Evolutionary conservation across 768 basidiomycete species (phyloP), one percentile per base, ranked within the genome.

Genomic region (Lactarius deliciosus): DNA sequence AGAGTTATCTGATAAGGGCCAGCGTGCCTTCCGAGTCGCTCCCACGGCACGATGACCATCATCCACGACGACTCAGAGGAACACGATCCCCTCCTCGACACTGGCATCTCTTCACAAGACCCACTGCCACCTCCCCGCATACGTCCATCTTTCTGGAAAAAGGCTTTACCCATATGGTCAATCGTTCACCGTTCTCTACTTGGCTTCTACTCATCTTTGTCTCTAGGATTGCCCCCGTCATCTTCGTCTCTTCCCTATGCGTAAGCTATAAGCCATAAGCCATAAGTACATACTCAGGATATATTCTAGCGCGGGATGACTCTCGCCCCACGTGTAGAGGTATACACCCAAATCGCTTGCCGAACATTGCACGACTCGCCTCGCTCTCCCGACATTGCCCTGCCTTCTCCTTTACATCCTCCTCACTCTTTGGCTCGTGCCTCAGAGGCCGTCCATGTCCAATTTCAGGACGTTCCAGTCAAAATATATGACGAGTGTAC

Each of bases 301-400:
- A 13, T 22, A 15, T 36, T 36, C 6, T 53, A 70, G 69, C 69
- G 68, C 13, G 69, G 69, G 16, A 70, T 70, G 67, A 70, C 69
- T 15, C 60, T 70, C 5, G 69, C 69, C 25, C 70, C 70, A 22
- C 70, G 70, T 45, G 64, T 71, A 11, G 70, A 71, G 60, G 69
- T 71, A 40, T 71, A 71, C 59, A 71, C 70, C 22, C 59, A 60
- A n/a, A 59, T 71, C 10, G 70, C 70, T 16, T 71, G 70, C 41
- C 53, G 70, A 54, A 55, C 68, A 7, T n/a, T 71, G 5, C 63
- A 69, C 45, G 47, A 61, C 41, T 40, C 50, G 7, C 30, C 65
- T 54, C 34, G 57, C 40, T 57, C 54, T 38, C 61, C 58, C 18
- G 16, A 32, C 32, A 13, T 13, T 28, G 13, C 13, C 38, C n/a